A percentile compares a stretch with the other conserved stretches of the same genome.
Evolutionary conservation across 2,329 filamentous ascomycete species (phyloP).

Genomic region (Neonectria coccinea): DNA sequence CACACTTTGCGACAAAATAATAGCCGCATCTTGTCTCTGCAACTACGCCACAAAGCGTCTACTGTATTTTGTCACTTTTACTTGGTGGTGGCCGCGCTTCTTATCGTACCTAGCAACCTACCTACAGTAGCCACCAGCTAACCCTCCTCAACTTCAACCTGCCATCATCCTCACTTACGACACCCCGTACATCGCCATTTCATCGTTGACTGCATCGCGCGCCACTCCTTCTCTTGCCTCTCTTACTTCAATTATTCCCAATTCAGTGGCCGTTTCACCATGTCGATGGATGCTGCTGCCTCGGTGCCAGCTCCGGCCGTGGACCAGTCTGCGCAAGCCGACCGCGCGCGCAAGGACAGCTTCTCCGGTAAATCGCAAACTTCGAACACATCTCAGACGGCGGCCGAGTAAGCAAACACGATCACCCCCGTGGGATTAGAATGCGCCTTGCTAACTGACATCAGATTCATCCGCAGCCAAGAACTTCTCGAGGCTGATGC

Average conservation of each 20-base stretch:
- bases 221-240: not conserved
- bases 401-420: slow-evolving; percentile 69
- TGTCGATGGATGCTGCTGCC: slow-evolving; percentile 54
- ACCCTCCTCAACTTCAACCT: slow-evolving; percentile 17
- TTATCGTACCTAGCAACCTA: not conserved
- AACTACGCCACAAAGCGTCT: not conserved
- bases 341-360: slow-evolving; percentile 64
- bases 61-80: slow-evolving; percentile 35
- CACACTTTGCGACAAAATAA: slow-evolving; percentile 16
- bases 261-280: slow-evolving; percentile 37
- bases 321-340: slow-evolving; percentile 39
- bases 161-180: slow-evolving; percentile 21
- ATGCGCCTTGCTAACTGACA: slow-evolving; percentile 10
- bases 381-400: slow-evolving; percentile 77
- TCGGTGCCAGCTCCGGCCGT: slow-evolving; percentile 42
- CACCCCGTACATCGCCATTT: not conserved
- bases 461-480: slow-evolving; percentile 87
- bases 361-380: slow-evolving; percentile 66
- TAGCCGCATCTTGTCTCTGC: fast-evolving
- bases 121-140: not conserved
- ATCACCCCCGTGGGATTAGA: not conserved
- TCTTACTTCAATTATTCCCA: not conserved
- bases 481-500: slow-evolving; percentile 94
- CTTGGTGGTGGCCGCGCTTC: slow-evolving; percentile 1
- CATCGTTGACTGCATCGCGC: slow-evolving; percentile 3